A percentile compares a stretch with the other conserved stretches of the same genome.
Evolutionary conservation across 768 basidiomycete species (phyloP).

Genomic region (Artomyces pyxidatus): DNA sequence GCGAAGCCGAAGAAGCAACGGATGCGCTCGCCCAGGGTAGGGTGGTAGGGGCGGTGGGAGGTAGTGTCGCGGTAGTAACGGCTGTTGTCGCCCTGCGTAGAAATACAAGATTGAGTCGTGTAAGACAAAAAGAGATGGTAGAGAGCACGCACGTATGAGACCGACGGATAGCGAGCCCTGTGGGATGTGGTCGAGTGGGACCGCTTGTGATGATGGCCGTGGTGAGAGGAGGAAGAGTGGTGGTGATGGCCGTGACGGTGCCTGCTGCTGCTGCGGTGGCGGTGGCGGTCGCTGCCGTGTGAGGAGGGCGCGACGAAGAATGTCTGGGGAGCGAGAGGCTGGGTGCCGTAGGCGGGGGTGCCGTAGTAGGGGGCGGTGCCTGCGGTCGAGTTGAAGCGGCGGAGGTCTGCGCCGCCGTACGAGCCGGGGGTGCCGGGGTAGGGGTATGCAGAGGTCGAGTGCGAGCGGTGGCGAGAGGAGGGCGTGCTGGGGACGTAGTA

Average conservation of each 20-base stretch:
- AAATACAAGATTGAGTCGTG: neutral
- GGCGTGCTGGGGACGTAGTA: constrained; percentile 22
- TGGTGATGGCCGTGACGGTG: constrained; percentile 11
- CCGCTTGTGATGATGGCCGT: constrained; percentile 6
- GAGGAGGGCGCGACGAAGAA: constrained; percentile 15
- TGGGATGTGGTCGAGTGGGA: constrained; percentile 8
- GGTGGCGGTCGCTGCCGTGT: constrained; percentile 14
- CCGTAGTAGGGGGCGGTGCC: neutral
- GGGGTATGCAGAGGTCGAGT: constrained; percentile 16
- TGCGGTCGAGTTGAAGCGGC: constrained; percentile 8
- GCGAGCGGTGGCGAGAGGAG: constrained; percentile 16
- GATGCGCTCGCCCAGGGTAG: constrained; percentile 30
- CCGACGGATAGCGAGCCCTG: constrained; percentile 4
- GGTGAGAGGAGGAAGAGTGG: constrained; percentile 12
- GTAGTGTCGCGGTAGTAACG: constrained; percentile 12
- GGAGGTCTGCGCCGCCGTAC: constrained; percentile 15
- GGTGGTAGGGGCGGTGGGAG: constrained; percentile 10
- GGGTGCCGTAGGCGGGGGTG: constrained; percentile 7
- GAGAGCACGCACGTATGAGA: constrained; percentile 13
- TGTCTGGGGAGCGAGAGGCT: constrained; percentile 2
- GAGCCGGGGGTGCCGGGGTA: constrained; percentile 19
- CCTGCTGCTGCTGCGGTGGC: constrained; percentile 14
- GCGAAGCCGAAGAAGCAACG: constrained; percentile 30
- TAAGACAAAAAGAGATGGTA: too few relatives aligned
- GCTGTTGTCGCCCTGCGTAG: neutral